Base-by-base conservation (phyloP, 345 rosid species). In the Passiflora organensis region DNA sequence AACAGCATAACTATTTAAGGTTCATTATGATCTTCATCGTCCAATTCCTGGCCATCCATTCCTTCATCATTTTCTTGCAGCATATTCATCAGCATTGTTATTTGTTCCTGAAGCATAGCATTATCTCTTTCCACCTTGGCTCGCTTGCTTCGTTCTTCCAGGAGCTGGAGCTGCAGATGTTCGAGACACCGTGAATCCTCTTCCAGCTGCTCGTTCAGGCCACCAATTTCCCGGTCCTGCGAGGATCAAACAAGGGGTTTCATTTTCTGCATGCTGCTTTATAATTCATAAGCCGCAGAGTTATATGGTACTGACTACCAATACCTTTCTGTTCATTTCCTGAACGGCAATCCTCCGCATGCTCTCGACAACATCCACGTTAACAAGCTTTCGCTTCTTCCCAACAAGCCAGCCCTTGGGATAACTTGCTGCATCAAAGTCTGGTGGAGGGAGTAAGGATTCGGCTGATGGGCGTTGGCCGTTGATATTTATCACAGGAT, bases 291-390 rank as follows among this genome's bases (percentile, higher is more conserved):
- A n/a, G n/a, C n/a, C n/a, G n/a, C n/a, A n/a, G n/a, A n/a, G n/a
- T n/a, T n/a, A n/a, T n/a, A n/a, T n/a, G n/a, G n/a, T n/a, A n/a
- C n/a, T n/a, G n/a, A n/a, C n/a, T n/a, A n/a, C n/a, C n/a, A 5
- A 15, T 51, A 91, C 97, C 97, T 91, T 91, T 79, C 97, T 72
- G 72, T 91, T 91, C 87, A 87, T 91, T 72, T 91, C 96, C 53
- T 85, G 96, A 38, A 91, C 86, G 0, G 97, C 97, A 61, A 91
- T 87, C 75, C 95, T 85, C 41, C 97, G 74, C 97, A 91, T 91
- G 69, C 95, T 85, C 76, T 91, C 97, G 16, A 91, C 97, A 0
- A 91, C 96, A 62, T 91, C 97, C 32, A 91, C 89, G 64, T 87
- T 87, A 19, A 87, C 97, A 24, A 91, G 76, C 73, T 91, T 91